Conservation (phyloP, 805 yeast species). For the Kodamaea leandrae region DNA sequence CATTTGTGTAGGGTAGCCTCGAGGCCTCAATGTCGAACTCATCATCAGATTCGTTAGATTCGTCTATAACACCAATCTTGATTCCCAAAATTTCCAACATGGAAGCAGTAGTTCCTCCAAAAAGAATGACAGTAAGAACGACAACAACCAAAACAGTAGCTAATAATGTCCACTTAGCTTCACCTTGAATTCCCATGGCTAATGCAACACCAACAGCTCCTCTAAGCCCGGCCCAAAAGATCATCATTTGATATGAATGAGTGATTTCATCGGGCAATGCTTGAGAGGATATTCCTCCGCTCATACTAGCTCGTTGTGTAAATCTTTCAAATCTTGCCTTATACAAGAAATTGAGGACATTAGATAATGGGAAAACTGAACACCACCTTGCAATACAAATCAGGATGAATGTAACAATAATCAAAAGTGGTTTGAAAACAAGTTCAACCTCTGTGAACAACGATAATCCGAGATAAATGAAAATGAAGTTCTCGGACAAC, state of each 20-base stretch:
- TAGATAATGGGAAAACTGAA: conserved; percentile 92
- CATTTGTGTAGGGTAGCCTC: conserved; percentile 27
- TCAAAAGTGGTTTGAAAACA: conserved; percentile 89
- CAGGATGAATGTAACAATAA: conserved; percentile 83
- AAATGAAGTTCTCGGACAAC: conserved; percentile 92
- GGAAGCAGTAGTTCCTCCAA: conserved; percentile 98
- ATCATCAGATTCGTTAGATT: conserved; percentile 74
- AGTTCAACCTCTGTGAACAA: conserved; percentile 94
- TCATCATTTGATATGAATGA: conserved; percentile 96
- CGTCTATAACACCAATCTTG: conserved; percentile 85
- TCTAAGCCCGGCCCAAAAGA: conserved; percentile 98
- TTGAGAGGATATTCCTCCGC: conserved; percentile 41
- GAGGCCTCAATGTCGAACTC: conserved; percentile 92
- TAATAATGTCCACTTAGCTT: conserved; percentile 77
- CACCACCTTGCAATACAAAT: conserved; percentile 96
- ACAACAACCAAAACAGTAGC: conserved; percentile 97
- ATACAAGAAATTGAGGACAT: conserved; percentile 75
- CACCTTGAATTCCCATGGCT: conserved; percentile 97
- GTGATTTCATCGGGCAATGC: conserved; percentile 82
- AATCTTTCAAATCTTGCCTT: conserved; percentile 52
- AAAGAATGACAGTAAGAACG: conserved; percentile 89
- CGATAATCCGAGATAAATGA: conserved; percentile 90
- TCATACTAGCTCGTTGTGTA: conserved; percentile 23
- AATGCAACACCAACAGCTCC: conserved; percentile 99
- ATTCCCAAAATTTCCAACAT: conserved; percentile 95